These are phyloP conservation scores for Echites panduratus DNA, from an alignment of 257 asterid genomes.

Conservation along the genomic window DNA sequence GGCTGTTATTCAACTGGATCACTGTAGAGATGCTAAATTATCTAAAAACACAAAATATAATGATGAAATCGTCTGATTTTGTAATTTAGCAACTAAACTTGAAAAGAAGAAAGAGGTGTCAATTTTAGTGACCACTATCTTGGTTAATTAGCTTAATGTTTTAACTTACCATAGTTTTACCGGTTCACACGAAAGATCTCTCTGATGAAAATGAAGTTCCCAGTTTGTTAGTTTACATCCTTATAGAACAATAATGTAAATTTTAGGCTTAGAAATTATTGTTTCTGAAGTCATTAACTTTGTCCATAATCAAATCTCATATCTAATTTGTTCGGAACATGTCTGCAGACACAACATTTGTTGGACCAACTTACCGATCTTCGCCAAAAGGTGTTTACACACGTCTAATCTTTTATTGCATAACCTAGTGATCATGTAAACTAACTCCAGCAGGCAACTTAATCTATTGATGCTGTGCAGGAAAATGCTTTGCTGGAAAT, in stretches of 20 bases:
- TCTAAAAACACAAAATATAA: too few relatives aligned
- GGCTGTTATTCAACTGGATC: too few relatives aligned
- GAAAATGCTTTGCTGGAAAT: constrained; percentile 28
- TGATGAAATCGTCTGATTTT: too few relatives aligned
- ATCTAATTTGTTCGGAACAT: background rate
- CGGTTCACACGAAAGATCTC: background rate
- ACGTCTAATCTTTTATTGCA: background rate
- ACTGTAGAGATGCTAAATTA: too few relatives aligned
- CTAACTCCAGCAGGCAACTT: background rate
- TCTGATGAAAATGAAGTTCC: background rate
- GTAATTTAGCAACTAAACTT: too few relatives aligned
- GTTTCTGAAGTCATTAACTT: background rate
- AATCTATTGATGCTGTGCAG: constrained; percentile 9
- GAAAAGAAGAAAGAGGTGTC: too few relatives aligned
- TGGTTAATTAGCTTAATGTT: too few relatives aligned
- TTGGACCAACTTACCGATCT: constrained; percentile 32
- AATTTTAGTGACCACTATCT: too few relatives aligned
- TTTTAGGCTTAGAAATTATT: background rate
- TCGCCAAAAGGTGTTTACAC: constrained; percentile 28
- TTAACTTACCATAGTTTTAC: too few relatives aligned
- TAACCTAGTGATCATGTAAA: background rate
- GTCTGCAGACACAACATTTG: constrained; percentile 33
- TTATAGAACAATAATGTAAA: too few relatives aligned
- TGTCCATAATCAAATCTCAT: background rate
- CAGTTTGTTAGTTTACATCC: background rate